Evolutionary conservation across 129 eudicot genomes (phyloP).

Genomic region (Lonicera japonica): DNA sequence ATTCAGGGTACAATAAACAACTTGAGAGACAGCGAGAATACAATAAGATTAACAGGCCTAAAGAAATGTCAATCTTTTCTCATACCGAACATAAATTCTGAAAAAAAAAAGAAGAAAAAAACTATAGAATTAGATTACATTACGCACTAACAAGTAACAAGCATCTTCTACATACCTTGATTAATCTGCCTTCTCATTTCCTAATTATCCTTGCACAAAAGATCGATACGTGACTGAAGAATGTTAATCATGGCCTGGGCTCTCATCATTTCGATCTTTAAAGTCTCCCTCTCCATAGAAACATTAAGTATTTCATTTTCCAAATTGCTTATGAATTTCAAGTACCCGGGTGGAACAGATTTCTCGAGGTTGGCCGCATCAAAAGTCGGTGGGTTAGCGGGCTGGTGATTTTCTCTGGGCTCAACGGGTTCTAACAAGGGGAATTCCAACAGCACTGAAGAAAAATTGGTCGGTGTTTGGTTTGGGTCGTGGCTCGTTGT

Average conservation of each 20-base stretch:
- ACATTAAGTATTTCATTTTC: conserved; percentile 66
- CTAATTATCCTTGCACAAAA: conserved; percentile 53
- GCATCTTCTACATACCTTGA: not conserved
- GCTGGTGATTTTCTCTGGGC: conserved; percentile 40
- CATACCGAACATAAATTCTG: too few relatives aligned
- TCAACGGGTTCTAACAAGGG: conserved; percentile 56
- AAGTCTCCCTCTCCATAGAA: conserved; percentile 81
- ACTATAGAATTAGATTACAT: too few relatives aligned
- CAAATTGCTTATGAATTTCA: conserved; percentile 65
- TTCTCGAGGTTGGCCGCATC: conserved; percentile 73
- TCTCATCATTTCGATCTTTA: conserved; percentile 92
- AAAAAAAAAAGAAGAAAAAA: too few relatives aligned
- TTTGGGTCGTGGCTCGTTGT: conserved; percentile 52
- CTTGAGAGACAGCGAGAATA: not conserved
- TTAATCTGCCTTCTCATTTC: conserved; percentile 11
- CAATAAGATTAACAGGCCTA: too few relatives aligned
- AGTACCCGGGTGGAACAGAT: conserved; percentile 84
- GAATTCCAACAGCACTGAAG: conserved; percentile 32
- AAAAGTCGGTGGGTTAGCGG: conserved; percentile 43
- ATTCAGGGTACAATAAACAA: conserved; percentile 8
- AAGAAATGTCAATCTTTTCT: too few relatives aligned
- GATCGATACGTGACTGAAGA: conserved; percentile 70
- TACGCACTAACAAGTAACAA: not conserved
- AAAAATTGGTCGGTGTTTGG: conserved; percentile 21
- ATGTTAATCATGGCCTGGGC: conserved; percentile 88